A percentile compares a stretch with the other conserved stretches of the same genome.
Evolutionary conservation across 495 filamentous ascomycete species (phyloP).

Genomic region (Corynascus novoguineensis): DNA sequence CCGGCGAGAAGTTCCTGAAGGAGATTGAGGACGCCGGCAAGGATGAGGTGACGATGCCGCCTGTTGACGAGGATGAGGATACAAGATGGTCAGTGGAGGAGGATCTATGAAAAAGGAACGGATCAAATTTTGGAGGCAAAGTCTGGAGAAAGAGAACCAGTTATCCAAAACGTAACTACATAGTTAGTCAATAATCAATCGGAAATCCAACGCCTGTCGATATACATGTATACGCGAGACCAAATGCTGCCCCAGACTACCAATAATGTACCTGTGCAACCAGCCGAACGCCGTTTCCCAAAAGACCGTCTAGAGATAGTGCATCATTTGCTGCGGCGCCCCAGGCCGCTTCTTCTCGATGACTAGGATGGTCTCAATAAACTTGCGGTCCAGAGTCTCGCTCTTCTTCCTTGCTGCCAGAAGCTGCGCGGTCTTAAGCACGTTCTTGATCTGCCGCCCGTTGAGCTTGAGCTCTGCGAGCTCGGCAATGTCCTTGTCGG

Average conservation of each 20-base stretch:
- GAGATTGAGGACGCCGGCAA: constrained; percentile 49
- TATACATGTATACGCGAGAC: neutral
- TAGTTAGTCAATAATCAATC: too few species aligned
- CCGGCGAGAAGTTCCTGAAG: constrained; percentile 51
- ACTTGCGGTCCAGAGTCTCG: constrained; percentile 24
- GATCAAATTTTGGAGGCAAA: neutral
- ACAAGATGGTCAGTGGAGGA: too few species aligned
- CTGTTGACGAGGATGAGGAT: constrained; percentile 9
- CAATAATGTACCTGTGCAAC: neutral
- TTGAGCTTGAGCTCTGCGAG: constrained; percentile 37
- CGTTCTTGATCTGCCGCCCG: constrained; percentile 48
- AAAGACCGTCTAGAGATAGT: constrained; percentile 20
- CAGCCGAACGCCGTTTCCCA: neutral
- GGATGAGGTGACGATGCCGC: constrained; percentile 35
- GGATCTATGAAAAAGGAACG: neutral
- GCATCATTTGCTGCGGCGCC: constrained; percentile 23
- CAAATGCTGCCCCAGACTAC: neutral
- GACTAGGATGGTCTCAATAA: constrained; percentile 27
- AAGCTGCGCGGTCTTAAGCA: constrained; percentile 44
- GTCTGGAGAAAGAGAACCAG: neutral
- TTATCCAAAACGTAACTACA: neutral
- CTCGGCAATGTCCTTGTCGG: constrained; percentile 28
- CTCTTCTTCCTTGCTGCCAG: constrained; percentile 30
- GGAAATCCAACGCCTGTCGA: neutral
- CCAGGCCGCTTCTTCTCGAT: constrained; percentile 32